Percentiles rank a stretch among this genome's conserved stretches.
Evolutionary conservation across 768 basidiomycete species (phyloP).

Genomic region (Grammothele lineata): DNA sequence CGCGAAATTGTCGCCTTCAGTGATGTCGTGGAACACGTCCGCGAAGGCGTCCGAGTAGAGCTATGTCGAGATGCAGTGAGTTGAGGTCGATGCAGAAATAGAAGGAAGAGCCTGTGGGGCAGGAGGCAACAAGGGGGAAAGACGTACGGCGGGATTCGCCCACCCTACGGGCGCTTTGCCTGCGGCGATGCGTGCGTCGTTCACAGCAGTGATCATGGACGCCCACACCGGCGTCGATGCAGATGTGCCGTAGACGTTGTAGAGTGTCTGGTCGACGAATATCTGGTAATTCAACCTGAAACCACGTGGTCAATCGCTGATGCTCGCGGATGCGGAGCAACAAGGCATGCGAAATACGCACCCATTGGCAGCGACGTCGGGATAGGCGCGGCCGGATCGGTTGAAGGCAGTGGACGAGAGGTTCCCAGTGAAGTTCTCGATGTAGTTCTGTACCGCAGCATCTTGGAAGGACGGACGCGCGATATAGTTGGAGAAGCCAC

Average conservation of each 20-base stretch:
- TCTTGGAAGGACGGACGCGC: constrained; percentile 34
- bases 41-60: no score
- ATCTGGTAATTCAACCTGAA: no score
- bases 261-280: not conserved
- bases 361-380: constrained; percentile 31
- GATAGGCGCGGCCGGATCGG: constrained; percentile 27
- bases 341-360: constrained; percentile 2
- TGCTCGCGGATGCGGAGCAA: no score
- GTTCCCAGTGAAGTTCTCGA: constrained; percentile 28
- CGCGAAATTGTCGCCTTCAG: no score
- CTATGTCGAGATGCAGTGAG: no score
- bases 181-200: constrained; percentile 30
- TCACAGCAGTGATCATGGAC: constrained; percentile 29
- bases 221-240: constrained; percentile 29
- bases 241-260: constrained; percentile 21
- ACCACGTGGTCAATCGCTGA: no score
- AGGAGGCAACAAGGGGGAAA: no score
- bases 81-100: no score
- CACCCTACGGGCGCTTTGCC: constrained; percentile 31
- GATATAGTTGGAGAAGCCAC: constrained; percentile 40
- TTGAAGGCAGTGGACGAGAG: constrained; percentile 30
- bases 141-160: constrained; percentile 59
- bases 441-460: constrained; percentile 19
- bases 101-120: no score
- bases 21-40: no score